Evolutionary conservation across 345 rosid species (phyloP), one percentile per base, ranked within the genome.

Genomic region (Excoecaria cochinchinensis): DNA sequence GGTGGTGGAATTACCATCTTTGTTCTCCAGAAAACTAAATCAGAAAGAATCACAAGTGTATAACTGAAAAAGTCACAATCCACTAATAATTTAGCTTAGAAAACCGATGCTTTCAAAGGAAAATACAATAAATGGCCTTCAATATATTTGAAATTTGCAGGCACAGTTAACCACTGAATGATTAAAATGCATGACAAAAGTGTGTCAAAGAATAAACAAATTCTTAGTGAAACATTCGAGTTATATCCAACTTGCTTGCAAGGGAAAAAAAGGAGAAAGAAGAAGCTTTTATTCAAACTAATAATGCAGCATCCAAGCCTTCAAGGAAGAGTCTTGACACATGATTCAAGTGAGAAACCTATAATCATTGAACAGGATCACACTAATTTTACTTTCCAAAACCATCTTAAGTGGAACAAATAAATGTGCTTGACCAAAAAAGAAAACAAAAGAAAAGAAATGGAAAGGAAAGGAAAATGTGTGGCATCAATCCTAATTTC

Each of bases 1-100:
- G 90, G 86, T 19, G 93, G 97, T 44, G 77, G 74, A 48, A 80
- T 72, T 40, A 71, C 74, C 80, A 80, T 80, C 62, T 70, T 10
- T 59, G 5, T 61, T 4, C 40, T 1, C 47, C 81, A 56, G 81
- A 53, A 67, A 59, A 47, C 46, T 16, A 24, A 44, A 48, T 59
- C 51, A 14, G 17, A 50, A 3, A 57, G 8, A n/a, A 69, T 14
- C 47, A 76, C 44, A 38, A 10, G 22, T 22, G 7, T 11, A 60
- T 50, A 31, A 59, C 11, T 38, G 38, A 61, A 73, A 31, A 60
- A 24, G 19, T 53, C 58, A 53, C 5, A 1, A 53, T 16, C n/a
- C 67, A 16, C 38, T 1, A 19, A 19, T 60, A 61, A 72, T 71
- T 42, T 2, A 56, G 39, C 36, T n/a, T 9, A 39, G 3, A 55